Conservation (phyloP, 2,329 filamentous ascomycete species). For the Camillea tinctor region DNA sequence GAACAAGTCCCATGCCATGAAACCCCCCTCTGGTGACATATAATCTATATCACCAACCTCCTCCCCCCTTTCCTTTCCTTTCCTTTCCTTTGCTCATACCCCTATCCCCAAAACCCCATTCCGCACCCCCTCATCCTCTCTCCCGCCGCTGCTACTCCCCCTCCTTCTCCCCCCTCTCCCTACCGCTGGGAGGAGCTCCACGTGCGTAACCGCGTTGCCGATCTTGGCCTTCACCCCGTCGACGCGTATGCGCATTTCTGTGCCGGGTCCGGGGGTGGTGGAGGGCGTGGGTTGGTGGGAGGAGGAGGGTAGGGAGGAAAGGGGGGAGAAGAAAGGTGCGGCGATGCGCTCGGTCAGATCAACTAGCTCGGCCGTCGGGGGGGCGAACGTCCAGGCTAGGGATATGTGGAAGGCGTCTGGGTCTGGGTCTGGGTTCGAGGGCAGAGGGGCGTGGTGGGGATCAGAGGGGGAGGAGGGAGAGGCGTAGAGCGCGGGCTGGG, state of each 20-base stretch:
- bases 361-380: conserved; percentile 46
- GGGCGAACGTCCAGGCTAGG: conserved; percentile 75
- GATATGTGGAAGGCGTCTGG: conserved; percentile 74
- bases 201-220: conserved; percentile 63
- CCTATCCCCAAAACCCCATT: conserved; percentile 19
- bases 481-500: conserved; percentile 71
- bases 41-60: too few species aligned
- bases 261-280: not conserved
- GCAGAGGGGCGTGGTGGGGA: too few species aligned
- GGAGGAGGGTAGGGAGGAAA: too few species aligned
- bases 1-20: too few species aligned
- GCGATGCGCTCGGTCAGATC: conserved; percentile 36
- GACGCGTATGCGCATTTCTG: conserved; percentile 50
- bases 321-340: conserved; percentile 3
- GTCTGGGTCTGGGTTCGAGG: too few species aligned
- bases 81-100: too few species aligned
- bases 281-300: too few species aligned
- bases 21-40: too few species aligned
- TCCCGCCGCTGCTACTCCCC: not conserved
- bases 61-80: too few species aligned
- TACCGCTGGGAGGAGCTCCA: conserved; percentile 40
- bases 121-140: not conserved
- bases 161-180: conserved; percentile 5
- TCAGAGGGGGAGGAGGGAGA: not conserved
- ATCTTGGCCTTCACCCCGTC: conserved; percentile 70